Percentiles rank a stretch among this genome's conserved stretches.
Evolutionary conservation across 345 rosid genomes (phyloP).

Genomic region (Lagerstroemia speciosa): DNA sequence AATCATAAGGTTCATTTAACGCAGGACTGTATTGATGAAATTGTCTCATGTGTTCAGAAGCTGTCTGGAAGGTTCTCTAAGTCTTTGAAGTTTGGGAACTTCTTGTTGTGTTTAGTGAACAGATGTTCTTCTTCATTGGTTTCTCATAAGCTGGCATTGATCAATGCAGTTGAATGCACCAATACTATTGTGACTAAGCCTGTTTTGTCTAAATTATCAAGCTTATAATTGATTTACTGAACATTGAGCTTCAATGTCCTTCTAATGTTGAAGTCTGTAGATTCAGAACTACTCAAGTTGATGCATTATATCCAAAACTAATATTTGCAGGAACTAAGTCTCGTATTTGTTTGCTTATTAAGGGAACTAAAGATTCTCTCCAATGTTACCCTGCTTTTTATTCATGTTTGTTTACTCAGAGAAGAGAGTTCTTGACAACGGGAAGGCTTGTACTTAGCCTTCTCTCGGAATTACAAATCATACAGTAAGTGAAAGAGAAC

Average conservation of each 20-base stretch:
- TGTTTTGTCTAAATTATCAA: slow-evolving; percentile 44
- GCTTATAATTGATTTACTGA: slow-evolving; percentile 24
- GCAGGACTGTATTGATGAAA: slow-evolving; percentile 50
- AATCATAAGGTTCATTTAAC: slow-evolving; percentile 44
- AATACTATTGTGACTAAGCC: slow-evolving; percentile 60
- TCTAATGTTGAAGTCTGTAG: neutral
- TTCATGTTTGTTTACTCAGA: neutral
- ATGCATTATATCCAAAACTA: neutral
- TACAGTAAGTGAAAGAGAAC: neutral
- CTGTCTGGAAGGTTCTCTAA: slow-evolving; percentile 35
- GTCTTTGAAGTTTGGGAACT: slow-evolving; percentile 64
- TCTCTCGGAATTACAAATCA: neutral
- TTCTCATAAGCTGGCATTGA: slow-evolving; percentile 39
- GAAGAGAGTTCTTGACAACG: neutral
- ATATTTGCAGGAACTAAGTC: neutral
- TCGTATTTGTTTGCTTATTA: neutral
- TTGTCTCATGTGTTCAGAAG: slow-evolving; percentile 27
- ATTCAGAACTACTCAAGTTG: neutral
- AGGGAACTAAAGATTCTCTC: no score
- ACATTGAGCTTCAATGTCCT: neutral
- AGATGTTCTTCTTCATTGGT: slow-evolving; percentile 38
- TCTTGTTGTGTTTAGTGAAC: slow-evolving; percentile 46
- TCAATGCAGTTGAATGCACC: slow-evolving; percentile 48
- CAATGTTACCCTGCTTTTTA: neutral
- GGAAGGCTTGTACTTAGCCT: neutral